Percentiles rank a stretch among this genome's conserved stretches.
Conservation (phyloP, 768 basidiomycete species). For the Psilocybe azurescens region DNA sequence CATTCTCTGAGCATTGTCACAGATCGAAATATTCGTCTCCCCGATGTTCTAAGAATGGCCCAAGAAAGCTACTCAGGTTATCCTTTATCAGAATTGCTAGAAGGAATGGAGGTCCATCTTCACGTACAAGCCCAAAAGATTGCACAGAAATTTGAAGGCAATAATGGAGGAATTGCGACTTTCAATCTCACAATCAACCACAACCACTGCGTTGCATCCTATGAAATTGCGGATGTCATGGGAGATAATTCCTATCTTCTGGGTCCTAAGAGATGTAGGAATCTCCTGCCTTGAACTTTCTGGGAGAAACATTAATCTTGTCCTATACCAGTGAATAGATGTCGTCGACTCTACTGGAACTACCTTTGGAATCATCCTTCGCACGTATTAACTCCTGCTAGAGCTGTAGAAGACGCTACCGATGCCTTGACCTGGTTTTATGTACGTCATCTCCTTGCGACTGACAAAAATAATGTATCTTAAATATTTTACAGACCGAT, state of each 20-base stretch:
- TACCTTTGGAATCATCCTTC: constrained; percentile 54
- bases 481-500: constrained; percentile 38
- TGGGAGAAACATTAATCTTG: too few species aligned
- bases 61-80: constrained; percentile 32
- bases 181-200: constrained; percentile 53
- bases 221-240: constrained; percentile 37
- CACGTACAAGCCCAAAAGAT: constrained; percentile 21
- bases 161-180: constrained; percentile 21
- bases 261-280: constrained; percentile 32
- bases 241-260: constrained; percentile 30
- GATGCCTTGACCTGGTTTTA: constrained; percentile 59
- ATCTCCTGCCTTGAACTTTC: background rate
- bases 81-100: constrained; percentile 34
- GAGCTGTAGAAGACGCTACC: constrained; percentile 48
- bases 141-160: constrained; percentile 26
- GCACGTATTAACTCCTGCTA: constrained; percentile 45
- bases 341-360: constrained; percentile 57
- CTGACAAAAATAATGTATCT: background rate
- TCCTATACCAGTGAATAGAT: constrained; percentile 42
- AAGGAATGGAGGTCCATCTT: constrained; percentile 51
- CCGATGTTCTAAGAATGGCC: constrained; percentile 34
- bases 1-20: constrained; percentile 43
- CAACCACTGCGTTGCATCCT: constrained; percentile 50
- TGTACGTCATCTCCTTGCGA: constrained; percentile 24
- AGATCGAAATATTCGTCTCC: constrained; percentile 55